Evolutionary conservation across 768 basidiomycete genomes (phyloP), one percentile per base, ranked within the genome.

Genomic region (Pleurotus tuoliensis): DNA sequence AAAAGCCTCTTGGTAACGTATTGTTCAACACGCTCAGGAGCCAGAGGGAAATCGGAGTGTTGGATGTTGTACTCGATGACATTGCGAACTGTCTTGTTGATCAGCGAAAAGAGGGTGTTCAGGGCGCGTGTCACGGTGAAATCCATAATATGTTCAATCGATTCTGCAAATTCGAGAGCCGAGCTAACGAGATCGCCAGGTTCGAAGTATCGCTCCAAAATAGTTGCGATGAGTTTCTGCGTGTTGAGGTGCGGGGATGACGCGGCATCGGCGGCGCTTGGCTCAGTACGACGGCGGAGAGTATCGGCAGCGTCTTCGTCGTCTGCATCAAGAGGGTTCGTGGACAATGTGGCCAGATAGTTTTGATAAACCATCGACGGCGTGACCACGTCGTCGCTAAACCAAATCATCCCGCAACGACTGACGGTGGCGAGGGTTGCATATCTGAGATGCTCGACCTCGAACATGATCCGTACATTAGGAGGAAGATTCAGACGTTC

Each of bases 401-500:
- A 99, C 97, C 97, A 99, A 64, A 99, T 96, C 97, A 99, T 99
- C 69, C 97, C 97, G 66, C 97, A 99, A 56, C 97, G 95, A 83
- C 94, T 97, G 78, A 99, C 97, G 24, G 97, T 99, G 13, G 97
- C 97, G 54, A 90, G 85, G 3, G 97, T 99, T 0, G 97, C 97
- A 69, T 96, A 99, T 64, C 87, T 90, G 62, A 99, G 82, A 69
- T 97, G 94, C 69, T 98, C 97, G 56, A 98, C 97, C 69, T 99
- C 97, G 68, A 99, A 98, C 94, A 99, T 96, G 70, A 99, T 95
- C 54, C 97, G 88, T 20, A 99, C 94, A 66, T 98, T 98, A 3
- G 93, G 83, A 1, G 97, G 97, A 22, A 99, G 80, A 67, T 94
- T 98, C 56, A 99, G 86, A 60, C 97, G 94, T 69, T 99, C 97